These are phyloP conservation scores for Salvia rosmarinus DNA, from an alignment of 257 asterid genomes.

Conservation along the genomic window DNA sequence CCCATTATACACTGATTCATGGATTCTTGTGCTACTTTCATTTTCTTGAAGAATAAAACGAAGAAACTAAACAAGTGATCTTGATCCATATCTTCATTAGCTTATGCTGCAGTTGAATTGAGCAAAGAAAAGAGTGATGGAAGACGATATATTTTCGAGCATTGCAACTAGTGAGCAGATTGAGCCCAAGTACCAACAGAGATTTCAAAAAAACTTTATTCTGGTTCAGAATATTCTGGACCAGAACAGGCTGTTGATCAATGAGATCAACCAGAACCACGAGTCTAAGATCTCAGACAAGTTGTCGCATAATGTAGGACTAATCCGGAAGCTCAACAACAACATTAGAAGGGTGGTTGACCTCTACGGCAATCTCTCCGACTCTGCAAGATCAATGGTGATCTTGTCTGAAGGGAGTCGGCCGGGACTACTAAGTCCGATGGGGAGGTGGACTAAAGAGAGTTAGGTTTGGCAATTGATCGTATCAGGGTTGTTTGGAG, in stretches of 20 bases:
- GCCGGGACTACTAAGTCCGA: constrained; percentile 44
- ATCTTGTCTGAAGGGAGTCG: constrained; percentile 55
- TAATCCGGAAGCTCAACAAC: constrained; percentile 61
- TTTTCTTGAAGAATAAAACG: constrained; percentile 18
- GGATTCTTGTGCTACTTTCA: constrained; percentile 2
- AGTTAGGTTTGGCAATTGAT: constrained; percentile 42
- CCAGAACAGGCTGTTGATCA: constrained; percentile 57
- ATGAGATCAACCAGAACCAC: constrained; percentile 60
- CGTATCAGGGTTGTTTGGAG: constrained; percentile 1
- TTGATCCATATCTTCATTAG: constrained; percentile 1
- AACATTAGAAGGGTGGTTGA: constrained; percentile 63
- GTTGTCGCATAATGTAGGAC: constrained; percentile 52
- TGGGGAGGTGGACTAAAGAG: constrained; percentile 54
- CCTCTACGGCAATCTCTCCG: constrained; percentile 50
- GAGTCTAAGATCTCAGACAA: constrained; percentile 56
- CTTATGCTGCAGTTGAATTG: constrained; percentile 36
- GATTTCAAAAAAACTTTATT: constrained; percentile 51
- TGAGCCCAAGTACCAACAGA: constrained; percentile 49
- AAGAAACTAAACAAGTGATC: not conserved
- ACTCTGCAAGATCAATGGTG: constrained; percentile 51
- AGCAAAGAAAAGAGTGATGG: constrained; percentile 41
- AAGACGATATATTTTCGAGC: constrained; percentile 49
- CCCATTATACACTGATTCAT: not conserved
- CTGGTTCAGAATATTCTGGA: constrained; percentile 57
- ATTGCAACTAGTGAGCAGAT: constrained; percentile 41